Conservation (phyloP, 2,329 filamentous ascomycete species). For the Colletotrichum abscissum region DNA sequence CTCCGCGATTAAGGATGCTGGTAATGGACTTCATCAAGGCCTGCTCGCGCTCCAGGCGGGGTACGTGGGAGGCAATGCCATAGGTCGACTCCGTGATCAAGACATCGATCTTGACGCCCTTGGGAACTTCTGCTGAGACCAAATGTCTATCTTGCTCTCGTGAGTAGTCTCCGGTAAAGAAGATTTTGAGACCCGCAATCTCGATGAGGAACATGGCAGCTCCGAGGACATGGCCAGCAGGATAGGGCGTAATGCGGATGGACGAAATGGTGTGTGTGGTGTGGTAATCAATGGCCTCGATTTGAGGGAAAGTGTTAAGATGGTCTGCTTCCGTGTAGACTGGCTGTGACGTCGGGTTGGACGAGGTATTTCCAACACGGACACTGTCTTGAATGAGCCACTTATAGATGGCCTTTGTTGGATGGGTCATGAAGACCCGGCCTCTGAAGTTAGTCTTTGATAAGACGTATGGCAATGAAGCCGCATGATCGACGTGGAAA, state of each 20-base stretch:
- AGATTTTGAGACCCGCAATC: constrained; percentile 94
- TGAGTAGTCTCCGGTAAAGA: constrained; percentile 98
- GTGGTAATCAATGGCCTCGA: constrained; percentile 98
- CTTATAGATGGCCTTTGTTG: constrained; percentile 99
- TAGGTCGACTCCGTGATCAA: constrained; percentile 98
- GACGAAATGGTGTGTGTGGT: constrained; percentile 97
- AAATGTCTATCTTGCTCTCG: constrained; percentile 95
- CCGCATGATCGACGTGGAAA: constrained; percentile 99
- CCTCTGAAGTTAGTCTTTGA: constrained; percentile 98
- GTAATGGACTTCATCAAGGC: constrained; percentile 97
- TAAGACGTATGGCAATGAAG: constrained; percentile 95
- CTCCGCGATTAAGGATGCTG: constrained; percentile 88
- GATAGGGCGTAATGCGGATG: constrained; percentile 96
- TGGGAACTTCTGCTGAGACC: constrained; percentile 91
- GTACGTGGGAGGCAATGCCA: constrained; percentile 93
- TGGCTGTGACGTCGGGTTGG: constrained; percentile 73
- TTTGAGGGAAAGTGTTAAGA: constrained; percentile 90
- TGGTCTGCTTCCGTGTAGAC: constrained; percentile 97
- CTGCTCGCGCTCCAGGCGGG: constrained; percentile 89
- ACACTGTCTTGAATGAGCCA: constrained; percentile 99
- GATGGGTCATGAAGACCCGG: constrained; percentile 98
- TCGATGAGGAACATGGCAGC: constrained; percentile 99
- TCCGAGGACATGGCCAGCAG: constrained; percentile 96
- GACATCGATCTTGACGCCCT: constrained; percentile 91
- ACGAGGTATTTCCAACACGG: constrained; percentile 81